Evolutionary conservation across 2,329 filamentous ascomycete species (phyloP), one percentile per base, ranked within the genome.

Genomic region (Penicillium sp.): DNA sequence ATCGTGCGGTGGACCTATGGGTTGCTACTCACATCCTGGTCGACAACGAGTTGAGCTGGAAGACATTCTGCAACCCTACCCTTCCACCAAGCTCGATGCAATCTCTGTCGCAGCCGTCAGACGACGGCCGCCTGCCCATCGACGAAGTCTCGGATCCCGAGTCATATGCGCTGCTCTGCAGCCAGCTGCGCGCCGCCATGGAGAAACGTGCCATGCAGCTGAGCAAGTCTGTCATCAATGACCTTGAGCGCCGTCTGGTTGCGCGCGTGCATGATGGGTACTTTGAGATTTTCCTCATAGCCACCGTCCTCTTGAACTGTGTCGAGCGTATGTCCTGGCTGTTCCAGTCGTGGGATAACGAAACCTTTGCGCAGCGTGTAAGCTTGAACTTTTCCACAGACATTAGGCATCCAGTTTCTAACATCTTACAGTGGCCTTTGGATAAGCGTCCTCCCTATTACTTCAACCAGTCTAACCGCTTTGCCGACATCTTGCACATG

Each of bases 291-390:
- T 86, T 86, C 67, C 72, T 88, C n/a, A 81, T 83, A 5, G 79
- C 84, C 0, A 76, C 87, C n/a, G 77, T 87, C 15, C 75, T 87
- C 0, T 74, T 88, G 25, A 84, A 82, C 59, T 86, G 83, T 62
- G 82, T 86, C 14, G 85, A 87, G 72, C 79, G 84, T 55, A 85
- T 84, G 73, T 83, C 83, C 67, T 85, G 83, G 78, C 73, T 86
- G 3, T 87, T 84, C 72, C 80, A 78, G 35, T 80, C 76, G 1
- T 85, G 82, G 82, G 81, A 84, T 38, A 73, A 76, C 48, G 74
- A 77, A 48, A 68, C 68, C 39, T 76, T 75, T 61, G 57, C 67
- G 22, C 69, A 71, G 55, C 71, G 72, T 20, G 75, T 77, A 69
- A 69, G 73, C 69, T 17, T 20, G 11, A 34, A 7, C 41, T 5